These are phyloP conservation scores for Biscogniauxia mediterranea DNA, from an alignment of 2,329 filamentous ascomycete genomes.

Conservation along the genomic window DNA sequence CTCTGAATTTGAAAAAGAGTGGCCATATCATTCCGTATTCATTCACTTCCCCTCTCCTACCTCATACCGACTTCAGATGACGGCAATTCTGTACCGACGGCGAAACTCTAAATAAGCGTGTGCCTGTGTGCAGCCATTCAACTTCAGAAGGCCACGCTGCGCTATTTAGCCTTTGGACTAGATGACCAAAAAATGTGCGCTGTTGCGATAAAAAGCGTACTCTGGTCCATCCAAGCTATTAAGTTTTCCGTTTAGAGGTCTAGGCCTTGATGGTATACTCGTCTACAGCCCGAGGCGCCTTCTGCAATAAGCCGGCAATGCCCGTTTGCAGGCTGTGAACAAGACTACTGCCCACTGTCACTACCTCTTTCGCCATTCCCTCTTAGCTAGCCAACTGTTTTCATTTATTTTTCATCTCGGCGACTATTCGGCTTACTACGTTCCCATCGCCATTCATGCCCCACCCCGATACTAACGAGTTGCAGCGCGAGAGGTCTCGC, in stretches of 20 bases:
- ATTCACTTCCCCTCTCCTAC: conserved; percentile 1
- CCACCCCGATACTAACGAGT: conserved; percentile 32
- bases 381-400: conserved; percentile 2
- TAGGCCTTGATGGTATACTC: not conserved
- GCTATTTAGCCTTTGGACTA: conserved; percentile 16
- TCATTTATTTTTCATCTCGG: not conserved
- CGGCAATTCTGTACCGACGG: conserved; percentile 10
- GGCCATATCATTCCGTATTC: conserved; percentile 1
- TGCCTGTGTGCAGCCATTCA: conserved; percentile 2
- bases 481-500: conserved; percentile 79
- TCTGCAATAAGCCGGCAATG: not conserved
- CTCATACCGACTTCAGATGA: conserved; percentile 6
- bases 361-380: conserved; percentile 8
- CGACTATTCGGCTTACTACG: conserved; percentile 10
- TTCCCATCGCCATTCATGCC: conserved; percentile 20
- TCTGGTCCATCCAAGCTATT: not conserved
- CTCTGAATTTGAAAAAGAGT: conserved; percentile 12
- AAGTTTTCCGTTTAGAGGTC: not conserved
- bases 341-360: conserved; percentile 1
- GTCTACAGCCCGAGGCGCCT: conserved; percentile 1
- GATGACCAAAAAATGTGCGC: conserved; percentile 5
- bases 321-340: not conserved
- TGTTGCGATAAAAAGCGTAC: not conserved
- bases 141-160: conserved; percentile 7
- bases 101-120: conserved; percentile 12